Evolutionary conservation across 1,284 basidiomycete species (phyloP), one percentile per base, ranked within the genome.

Genomic region (Moniliella sp.): DNA sequence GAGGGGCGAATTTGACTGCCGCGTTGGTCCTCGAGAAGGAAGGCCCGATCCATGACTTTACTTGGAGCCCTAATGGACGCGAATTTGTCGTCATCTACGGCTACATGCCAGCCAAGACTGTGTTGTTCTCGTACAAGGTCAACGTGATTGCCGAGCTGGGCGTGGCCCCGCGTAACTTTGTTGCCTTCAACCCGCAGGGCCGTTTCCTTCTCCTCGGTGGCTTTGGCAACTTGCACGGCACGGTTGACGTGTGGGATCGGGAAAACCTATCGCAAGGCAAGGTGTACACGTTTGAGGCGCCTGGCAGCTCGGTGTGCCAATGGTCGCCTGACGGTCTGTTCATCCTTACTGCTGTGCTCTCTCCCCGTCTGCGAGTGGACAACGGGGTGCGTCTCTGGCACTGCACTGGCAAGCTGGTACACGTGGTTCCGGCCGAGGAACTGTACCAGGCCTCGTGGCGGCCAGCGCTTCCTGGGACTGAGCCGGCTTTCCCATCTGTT

Each of bases 381-480:
- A 94, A 94, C 51, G 83, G 88, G 2, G 74, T 94, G 61, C 84
- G 83, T 64, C 70, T 97, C 39, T 94, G 79, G 78, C 84, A 93
- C 62, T 84, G 79, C 61, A 72, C 75, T 0, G 86, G 88, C 5
- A 68, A 74, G 4, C 70, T 97, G 14, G 61, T 93, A 18, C 80
- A 88, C 42, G 64, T 76, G 5, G 76, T 84, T 48, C 53, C 65
- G 33, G 64, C 73, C 32, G 78, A 86, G 11, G 81, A 88, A 57
- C 67, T 84, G n/a, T 88, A 88, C 61, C 79, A 83, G 62, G 69
- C 73, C 1, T 68, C 71, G 1, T 94, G 84, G 82, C 66, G 78
- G 26, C 84, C 86, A 1, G 68, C 67, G 1, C 69, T 69, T 25
- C 64, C 76, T 5, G 73, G 76, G 16, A 65, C 67, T 11, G 68